Conservation (phyloP, 2,329 filamentous ascomycete genomes). For the Tolypocladium paradoxum region DNA sequence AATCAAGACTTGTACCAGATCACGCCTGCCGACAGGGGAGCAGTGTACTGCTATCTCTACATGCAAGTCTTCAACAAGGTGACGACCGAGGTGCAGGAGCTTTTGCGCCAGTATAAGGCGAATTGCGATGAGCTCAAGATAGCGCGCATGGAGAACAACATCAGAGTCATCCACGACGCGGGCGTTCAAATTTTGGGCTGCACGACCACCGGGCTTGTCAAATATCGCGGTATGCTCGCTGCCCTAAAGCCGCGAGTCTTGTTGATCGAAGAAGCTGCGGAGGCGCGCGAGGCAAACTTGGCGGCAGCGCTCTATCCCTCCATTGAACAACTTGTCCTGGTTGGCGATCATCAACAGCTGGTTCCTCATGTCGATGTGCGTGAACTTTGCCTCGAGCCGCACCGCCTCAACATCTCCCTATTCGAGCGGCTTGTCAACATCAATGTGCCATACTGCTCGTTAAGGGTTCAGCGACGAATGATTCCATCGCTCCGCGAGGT, state of each 20-base stretch:
- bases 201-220: slow-evolving; percentile 72
- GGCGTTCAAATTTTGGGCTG: slow-evolving; percentile 45
- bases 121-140: slow-evolving; percentile 42
- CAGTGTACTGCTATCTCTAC: slow-evolving; percentile 57
- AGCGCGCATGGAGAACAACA: slow-evolving; percentile 48
- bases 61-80: slow-evolving; percentile 38
- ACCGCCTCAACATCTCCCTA: slow-evolving; percentile 60
- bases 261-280: slow-evolving; percentile 71
- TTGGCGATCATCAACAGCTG: slow-evolving; percentile 76
- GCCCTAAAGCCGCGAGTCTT: slow-evolving; percentile 56
- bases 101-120: slow-evolving; percentile 35
- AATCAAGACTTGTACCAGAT: slow-evolving; percentile 51
- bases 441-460: slow-evolving; percentile 48
- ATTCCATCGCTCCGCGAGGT: slow-evolving; percentile 32
- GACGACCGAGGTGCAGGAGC: slow-evolving; percentile 32
- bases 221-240: slow-evolving; percentile 62
- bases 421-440: slow-evolving; percentile 70
- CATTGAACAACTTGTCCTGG: slow-evolving; percentile 42
- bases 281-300: slow-evolving; percentile 57
- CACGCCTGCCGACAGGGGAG: slow-evolving; percentile 41
- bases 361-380: slow-evolving; percentile 55
- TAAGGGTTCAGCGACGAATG: slow-evolving; percentile 58
- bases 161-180: slow-evolving; percentile 24
- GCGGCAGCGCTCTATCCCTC: slow-evolving; percentile 38
- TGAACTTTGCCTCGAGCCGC: slow-evolving; percentile 49